A percentile compares a stretch with the other conserved stretches of the same genome.
phyloP scores from a whole-genome alignment of 2,329 filamentous ascomycete genomes.

The Colletotrichum sp. region DNA sequence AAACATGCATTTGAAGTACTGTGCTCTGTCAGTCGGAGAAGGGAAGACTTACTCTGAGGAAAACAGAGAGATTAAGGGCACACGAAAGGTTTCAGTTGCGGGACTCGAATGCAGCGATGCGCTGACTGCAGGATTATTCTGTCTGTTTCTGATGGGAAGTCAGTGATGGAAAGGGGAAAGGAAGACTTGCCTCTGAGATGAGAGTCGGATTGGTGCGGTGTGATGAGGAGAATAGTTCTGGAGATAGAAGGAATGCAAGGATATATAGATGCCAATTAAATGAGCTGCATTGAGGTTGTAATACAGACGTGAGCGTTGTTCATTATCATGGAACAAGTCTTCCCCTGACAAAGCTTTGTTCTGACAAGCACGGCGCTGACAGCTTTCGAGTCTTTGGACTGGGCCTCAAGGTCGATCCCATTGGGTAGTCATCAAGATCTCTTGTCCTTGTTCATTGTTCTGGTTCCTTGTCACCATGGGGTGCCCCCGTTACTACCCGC shows the following conservation, averaged over 20 bases:
- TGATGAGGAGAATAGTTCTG: neutral
- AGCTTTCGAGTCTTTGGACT: neutral
- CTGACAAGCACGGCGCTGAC: neutral
- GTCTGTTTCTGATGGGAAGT: neutral
- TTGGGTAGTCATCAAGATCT: neutral
- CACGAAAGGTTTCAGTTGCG: neutral
- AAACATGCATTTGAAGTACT: neutral
- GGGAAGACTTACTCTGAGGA: fast-evolving
- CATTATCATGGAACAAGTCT: neutral
- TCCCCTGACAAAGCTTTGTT: neutral
- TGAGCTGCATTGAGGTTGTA: neutral
- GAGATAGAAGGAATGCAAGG: neutral
- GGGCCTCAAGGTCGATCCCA: neutral
- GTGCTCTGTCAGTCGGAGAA: neutral
- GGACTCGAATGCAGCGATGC: neutral
- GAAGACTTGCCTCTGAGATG: neutral
- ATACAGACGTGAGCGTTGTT: fast-evolving
- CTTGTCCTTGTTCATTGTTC: neutral
- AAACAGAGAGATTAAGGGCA: neutral
- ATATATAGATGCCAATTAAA: neutral
- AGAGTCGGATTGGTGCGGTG: neutral
- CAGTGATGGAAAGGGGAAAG: neutral
- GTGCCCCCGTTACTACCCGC: neutral
- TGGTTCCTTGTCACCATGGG: neutral
- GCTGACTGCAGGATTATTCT: neutral